phyloP scores from a whole-genome alignment of 768 basidiomycete genomes.

The Kwoniella pini region DNA sequence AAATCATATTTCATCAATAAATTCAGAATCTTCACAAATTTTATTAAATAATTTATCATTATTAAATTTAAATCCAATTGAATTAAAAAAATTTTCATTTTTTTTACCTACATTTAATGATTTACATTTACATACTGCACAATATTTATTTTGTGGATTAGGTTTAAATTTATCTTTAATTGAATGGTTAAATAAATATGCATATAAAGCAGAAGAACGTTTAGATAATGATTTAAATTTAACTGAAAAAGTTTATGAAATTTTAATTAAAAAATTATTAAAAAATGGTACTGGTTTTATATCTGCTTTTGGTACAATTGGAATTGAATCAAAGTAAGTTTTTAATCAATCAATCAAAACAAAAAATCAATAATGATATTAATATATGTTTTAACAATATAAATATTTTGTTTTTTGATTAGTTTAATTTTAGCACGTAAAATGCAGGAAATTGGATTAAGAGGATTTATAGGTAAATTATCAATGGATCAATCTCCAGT shows the following conservation, averaged over 20 bases:
- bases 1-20: constrained; percentile 8
- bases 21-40: constrained; percentile 5
- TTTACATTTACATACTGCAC: constrained; percentile 83
- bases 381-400: no score
- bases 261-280: constrained; percentile 67
- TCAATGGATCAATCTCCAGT: constrained; percentile 79
- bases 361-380: no score
- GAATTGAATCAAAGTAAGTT: constrained; percentile 76
- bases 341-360: no score
- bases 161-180: constrained; percentile 81
- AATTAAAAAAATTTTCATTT: constrained; percentile 55
- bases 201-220: constrained; percentile 75
- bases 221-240: constrained; percentile 66
- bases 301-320: constrained; percentile 80
- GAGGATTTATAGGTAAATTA: constrained; percentile 84
- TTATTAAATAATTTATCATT: constrained; percentile 5
- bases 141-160: constrained; percentile 83
- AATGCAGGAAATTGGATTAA: constrained; percentile 70
- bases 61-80: constrained; percentile 56
- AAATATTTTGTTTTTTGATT: not conserved
- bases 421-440: constrained; percentile 76
- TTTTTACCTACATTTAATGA: constrained; percentile 78
- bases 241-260: constrained; percentile 68
- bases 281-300: constrained; percentile 77
- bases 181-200: constrained; percentile 80